Percentiles rank a stretch among this genome's conserved stretches.
Conservation (phyloP, 2,329 filamentous ascomycete genomes). For the Coniosporium tulheliwenetii region DNA sequence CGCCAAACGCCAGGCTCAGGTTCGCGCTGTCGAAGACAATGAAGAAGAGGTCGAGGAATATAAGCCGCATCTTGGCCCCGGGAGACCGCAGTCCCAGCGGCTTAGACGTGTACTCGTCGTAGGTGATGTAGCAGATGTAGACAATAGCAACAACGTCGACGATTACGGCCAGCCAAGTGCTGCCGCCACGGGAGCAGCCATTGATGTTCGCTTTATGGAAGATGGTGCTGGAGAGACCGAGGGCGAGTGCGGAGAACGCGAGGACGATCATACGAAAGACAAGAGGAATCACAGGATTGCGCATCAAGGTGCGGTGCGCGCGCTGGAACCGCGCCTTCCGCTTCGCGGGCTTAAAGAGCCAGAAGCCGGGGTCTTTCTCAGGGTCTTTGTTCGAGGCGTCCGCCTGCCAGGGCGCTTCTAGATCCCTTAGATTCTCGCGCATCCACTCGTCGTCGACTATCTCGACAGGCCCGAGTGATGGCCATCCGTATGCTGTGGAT, state of each 20-base stretch:
- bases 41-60: slow-evolving; percentile 86
- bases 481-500: slow-evolving; percentile 13
- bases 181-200: slow-evolving; percentile 33
- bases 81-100: slow-evolving; percentile 75
- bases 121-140: slow-evolving; percentile 87
- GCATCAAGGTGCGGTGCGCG: slow-evolving; percentile 44
- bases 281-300: slow-evolving; percentile 73
- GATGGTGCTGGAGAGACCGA: slow-evolving; percentile 65
- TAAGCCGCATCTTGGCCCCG: slow-evolving; percentile 72
- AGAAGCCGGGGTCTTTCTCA: slow-evolving; percentile 32
- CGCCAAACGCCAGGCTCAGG: slow-evolving; percentile 75
- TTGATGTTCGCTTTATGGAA: slow-evolving; percentile 32
- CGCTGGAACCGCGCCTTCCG: slow-evolving; percentile 30
- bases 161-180: slow-evolving; percentile 74
- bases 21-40: slow-evolving; percentile 96
- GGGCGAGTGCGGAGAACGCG: slow-evolving; percentile 64
- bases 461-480: neutral
- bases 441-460: slow-evolving; percentile 25
- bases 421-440: slow-evolving; percentile 30
- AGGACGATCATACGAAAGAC: slow-evolving; percentile 71
- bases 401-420: slow-evolving; percentile 35
- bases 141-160: slow-evolving; percentile 80
- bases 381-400: slow-evolving; percentile 35
- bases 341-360: slow-evolving; percentile 29
- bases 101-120: slow-evolving; percentile 90